Conservation (phyloP, 257 asterid species). For the Penstemon newberryi region DNA sequence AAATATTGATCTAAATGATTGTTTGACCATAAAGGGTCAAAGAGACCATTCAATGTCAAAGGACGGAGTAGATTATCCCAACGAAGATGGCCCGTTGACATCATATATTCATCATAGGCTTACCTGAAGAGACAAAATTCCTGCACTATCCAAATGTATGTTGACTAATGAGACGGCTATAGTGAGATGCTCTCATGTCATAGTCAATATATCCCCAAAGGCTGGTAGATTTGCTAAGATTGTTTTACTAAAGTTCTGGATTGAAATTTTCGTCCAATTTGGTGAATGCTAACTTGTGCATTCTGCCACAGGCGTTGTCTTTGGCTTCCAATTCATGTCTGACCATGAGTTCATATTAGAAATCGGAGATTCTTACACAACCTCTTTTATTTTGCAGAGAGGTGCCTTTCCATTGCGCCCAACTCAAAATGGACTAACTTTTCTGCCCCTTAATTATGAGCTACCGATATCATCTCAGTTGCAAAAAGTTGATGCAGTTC, state of each 20-base stretch:
- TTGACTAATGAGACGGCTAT: slow-evolving; percentile 3
- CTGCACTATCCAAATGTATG: not conserved
- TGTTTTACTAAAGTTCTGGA: slow-evolving; percentile 12
- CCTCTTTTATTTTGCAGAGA: slow-evolving; percentile 62
- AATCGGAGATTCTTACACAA: slow-evolving; percentile 21
- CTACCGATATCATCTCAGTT: slow-evolving; percentile 73
- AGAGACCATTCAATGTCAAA: not conserved
- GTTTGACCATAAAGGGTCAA: slow-evolving; percentile 4
- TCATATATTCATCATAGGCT: slow-evolving; percentile 12
- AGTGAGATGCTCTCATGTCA: slow-evolving; percentile 7
- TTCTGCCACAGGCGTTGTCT: slow-evolving; percentile 6
- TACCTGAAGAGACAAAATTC: slow-evolving; percentile 8
- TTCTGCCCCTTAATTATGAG: slow-evolving; percentile 73
- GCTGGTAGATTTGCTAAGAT: slow-evolving; percentile 18
- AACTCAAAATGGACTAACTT: slow-evolving; percentile 74
- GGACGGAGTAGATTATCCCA: not conserved
- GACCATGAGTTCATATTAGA: slow-evolving; percentile 24
- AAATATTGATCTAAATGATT: not conserved
- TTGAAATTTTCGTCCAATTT: not conserved
- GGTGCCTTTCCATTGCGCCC: slow-evolving; percentile 88
- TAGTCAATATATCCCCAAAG: slow-evolving; percentile 1
- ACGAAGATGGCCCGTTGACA: slow-evolving; percentile 12
- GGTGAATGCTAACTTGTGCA: not conserved
- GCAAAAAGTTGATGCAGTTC: slow-evolving; percentile 72
- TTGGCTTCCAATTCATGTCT: slow-evolving; percentile 8